Base-by-base conservation (phyloP, 2,329 filamentous ascomycete species). In the Sclerotinia sclerotiorum region DNA sequence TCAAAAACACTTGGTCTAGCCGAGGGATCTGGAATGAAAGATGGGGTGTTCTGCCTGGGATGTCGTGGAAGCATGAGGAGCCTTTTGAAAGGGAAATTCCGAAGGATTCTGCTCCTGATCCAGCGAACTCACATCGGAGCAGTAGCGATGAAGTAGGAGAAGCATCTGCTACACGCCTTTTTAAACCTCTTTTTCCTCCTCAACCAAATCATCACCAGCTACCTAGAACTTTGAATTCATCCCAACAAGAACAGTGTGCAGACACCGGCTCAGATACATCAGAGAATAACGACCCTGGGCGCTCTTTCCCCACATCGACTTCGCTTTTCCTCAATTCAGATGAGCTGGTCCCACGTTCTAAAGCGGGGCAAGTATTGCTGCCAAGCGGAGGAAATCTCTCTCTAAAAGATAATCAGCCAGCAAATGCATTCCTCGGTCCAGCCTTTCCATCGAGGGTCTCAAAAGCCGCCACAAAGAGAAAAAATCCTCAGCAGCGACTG, bases 11-110 rank as follows among this genome's bases (percentile, higher is more conserved):
- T 32, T 77, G 74, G 77, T 73, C 70, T 44, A 72, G 73, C 66
- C 70, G 73, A 71, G 67, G 70, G 51, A 76, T 77, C 70, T 78
- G 73, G 74, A 74, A 77, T 56, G 44, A 57, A 63, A 73, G 69
- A 71, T 77, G 74, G 76, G 74, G n/a, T 72, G 69, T 74, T 69
- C 69, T 77, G 68, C 76, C 74, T 70, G 75, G 75, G 57, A 76
- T 77, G 73, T 74, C 72, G 66, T 77, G 73, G 75, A 77, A 75
- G 72, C 73, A 76, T 73, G 74, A 77, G 74, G 57, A 73, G 68
- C 73, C 72, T 64, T 65, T 69, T 24, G 71, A 73, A 55, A 67
- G 72, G 32, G 19, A 24, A 15, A 15, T 15, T 10, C 13, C 6
- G 4, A 27, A 63, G 5, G 44, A 51, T 27, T 32, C 27, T 55